A percentile compares a stretch with the other conserved stretches of the same genome.
Conservation (phyloP, 2,329 filamentous ascomycete genomes). For the Didymella pinodella region DNA sequence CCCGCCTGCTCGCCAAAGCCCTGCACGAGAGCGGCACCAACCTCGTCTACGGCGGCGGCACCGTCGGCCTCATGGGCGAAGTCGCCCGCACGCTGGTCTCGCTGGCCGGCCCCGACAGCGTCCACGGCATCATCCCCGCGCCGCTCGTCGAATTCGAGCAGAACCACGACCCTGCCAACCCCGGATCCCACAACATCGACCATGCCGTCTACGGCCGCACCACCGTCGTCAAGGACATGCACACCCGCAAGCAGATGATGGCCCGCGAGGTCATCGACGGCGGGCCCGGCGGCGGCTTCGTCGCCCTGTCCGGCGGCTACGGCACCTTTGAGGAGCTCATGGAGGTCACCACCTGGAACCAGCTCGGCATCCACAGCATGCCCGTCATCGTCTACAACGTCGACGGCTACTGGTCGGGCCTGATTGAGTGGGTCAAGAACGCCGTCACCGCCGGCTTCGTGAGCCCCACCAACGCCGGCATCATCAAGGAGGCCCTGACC, state of each 20-base stretch:
- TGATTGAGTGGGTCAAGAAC: conserved; percentile 81
- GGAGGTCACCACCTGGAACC: conserved; percentile 92
- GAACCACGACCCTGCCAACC: conserved; percentile 60
- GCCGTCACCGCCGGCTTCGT: conserved; percentile 82
- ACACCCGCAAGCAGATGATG: conserved; percentile 94
- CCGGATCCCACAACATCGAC: conserved; percentile 60
- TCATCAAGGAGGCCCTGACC: conserved; percentile 78
- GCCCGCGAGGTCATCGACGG: conserved; percentile 83
- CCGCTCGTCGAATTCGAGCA: conserved; percentile 83
- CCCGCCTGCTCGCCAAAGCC: conserved; percentile 73
- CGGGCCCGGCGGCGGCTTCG: conserved; percentile 84
- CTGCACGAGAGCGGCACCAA: conserved; percentile 80
- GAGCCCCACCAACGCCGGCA: conserved; percentile 71
- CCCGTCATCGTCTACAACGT: conserved; percentile 82
- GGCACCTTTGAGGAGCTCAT: conserved; percentile 97
- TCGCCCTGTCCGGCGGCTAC: conserved; percentile 87
- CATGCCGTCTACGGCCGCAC: conserved; percentile 77
- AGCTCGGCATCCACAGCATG: conserved; percentile 87
- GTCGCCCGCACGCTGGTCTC: conserved; percentile 85
- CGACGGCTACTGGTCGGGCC: conserved; percentile 88
- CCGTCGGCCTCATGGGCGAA: conserved; percentile 94
- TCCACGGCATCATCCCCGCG: conserved; percentile 93
- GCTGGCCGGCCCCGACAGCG: conserved; percentile 78
- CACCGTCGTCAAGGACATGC: conserved; percentile 94
- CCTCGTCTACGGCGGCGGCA: conserved; percentile 95